phyloP scores from a whole-genome alignment of 345 rosid genomes.

The Melaleuca alternifolia region DNA sequence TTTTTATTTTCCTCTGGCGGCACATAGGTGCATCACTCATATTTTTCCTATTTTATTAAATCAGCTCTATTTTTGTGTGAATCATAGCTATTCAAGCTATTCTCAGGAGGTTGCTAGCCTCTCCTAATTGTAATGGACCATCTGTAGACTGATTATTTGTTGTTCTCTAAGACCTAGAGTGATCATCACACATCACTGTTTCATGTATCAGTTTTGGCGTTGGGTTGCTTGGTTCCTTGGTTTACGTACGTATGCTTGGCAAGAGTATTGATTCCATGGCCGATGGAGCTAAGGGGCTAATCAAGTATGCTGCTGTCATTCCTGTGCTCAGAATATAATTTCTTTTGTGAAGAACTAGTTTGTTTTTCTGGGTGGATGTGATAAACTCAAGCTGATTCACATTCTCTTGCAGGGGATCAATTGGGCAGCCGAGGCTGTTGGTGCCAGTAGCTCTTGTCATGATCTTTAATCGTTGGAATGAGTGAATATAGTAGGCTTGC shows the following conservation, averaged over 20 bases:
- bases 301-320: conserved; percentile 38
- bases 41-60: neutral
- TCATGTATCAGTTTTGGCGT: conserved; percentile 56
- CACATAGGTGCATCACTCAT: neutral
- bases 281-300: conserved; percentile 67
- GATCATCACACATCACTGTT: neutral
- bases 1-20: neutral
- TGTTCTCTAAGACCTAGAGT: neutral
- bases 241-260: conserved; percentile 79
- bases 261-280: conserved; percentile 75
- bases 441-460: conserved; percentile 90
- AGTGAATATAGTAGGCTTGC: conserved; percentile 23
- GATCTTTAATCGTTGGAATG: conserved; percentile 80
- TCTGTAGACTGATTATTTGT: neutral
- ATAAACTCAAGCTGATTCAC: neutral
- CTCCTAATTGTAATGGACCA: neutral
- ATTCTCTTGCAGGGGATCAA: conserved; percentile 56
- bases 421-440: conserved; percentile 74
- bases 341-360: neutral
- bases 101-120: neutral
- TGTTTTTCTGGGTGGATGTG: neutral
- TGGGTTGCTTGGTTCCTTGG: conserved; percentile 68
- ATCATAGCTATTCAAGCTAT: neutral
- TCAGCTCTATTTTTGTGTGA: neutral
- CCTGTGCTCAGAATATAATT: neutral